Base-by-base conservation (phyloP, 1,284 basidiomycete species). In the Hemileia vastatrix region DNA sequence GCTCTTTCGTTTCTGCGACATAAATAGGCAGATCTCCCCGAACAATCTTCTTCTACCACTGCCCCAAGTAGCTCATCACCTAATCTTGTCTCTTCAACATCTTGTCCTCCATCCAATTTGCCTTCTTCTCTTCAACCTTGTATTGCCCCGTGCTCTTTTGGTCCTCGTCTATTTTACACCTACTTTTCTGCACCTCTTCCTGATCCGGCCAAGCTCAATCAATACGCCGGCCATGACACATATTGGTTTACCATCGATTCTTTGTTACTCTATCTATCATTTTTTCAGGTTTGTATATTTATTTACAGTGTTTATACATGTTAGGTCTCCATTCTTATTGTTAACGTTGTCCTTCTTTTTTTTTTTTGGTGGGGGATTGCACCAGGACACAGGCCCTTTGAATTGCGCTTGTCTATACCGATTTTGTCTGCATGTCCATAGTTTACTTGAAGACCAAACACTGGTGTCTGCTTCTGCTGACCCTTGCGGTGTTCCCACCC, bases 391-490 rank as follows among this genome's bases (percentile, higher is more conserved):
- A 85, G 94, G 94, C 8, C 94, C 95, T 15, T 66, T 77, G 54
- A 75, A 76, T 56, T 67, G 72, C 18, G 43, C 58, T 48, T 63
- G 57, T 48, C 21, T 54, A 19, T 52, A 57, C 50, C 23, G 90
- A 71, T 90, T 94, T 47, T 97, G 93, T 79, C 86, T 95, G 51
- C 82, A 88, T 68, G 86, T 96, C 54, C 90, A 94, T 73, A 87
- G 90, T 72, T 81, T 92, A 61, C 81, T 93, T 33, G 84, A 87
- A 79, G 92, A 24, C 67, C 57, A 18, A n/a, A 49, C 23, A 51
- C 33, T 54, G 54, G 63, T 52, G 66, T 61, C 71, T 60, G 57
- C 65, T 50, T 33, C 53, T 19, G 32, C 58, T 77, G 74, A 74
- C 68, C 71, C 76, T 36, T 66, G 89, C 71, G 81, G 83, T 67